phyloP scores from a whole-genome alignment of 306 rosid genomes.

The Parietaria judaica region DNA sequence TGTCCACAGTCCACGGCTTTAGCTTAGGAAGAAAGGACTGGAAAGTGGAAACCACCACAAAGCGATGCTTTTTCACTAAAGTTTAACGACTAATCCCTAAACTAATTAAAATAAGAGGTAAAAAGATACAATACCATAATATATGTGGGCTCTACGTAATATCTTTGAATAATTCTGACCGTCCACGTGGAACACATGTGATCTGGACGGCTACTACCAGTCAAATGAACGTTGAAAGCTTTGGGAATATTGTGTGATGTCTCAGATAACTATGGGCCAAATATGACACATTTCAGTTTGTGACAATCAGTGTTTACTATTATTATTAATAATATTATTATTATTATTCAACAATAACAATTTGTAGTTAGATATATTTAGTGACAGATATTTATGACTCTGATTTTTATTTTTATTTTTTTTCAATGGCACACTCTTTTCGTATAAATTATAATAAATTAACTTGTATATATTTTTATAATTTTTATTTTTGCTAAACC shows the following conservation, averaged over 20 bases:
- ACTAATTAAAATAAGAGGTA: not conserved
- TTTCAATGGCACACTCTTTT: too few species aligned
- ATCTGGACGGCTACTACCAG: not conserved
- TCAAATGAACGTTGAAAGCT: not conserved
- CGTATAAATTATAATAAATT: too few species aligned
- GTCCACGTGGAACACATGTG: constrained; percentile 1
- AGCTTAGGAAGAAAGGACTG: constrained; percentile 3
- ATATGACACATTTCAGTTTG: not conserved
- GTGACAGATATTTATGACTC: too few species aligned
- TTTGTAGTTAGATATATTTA: too few species aligned
- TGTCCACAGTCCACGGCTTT: constrained; percentile 7
- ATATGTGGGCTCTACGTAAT: constrained; percentile 19
- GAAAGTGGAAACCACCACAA: not conserved
- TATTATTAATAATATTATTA: too few species aligned
- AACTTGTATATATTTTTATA: too few species aligned
- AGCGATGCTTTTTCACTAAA: constrained; percentile 6
- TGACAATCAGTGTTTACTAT: too few species aligned
- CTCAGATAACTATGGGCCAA: not conserved
- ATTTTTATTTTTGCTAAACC: too few species aligned
- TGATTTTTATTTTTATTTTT: too few species aligned
- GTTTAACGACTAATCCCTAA: not conserved
- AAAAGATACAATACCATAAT: not conserved
- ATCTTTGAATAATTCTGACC: not conserved
- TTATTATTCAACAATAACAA: too few species aligned
- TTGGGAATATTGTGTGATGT: not conserved